Evolutionary conservation across 163 green algal genomes (phyloP).

Genomic region (Chlamydomonas reinhardtii): DNA sequence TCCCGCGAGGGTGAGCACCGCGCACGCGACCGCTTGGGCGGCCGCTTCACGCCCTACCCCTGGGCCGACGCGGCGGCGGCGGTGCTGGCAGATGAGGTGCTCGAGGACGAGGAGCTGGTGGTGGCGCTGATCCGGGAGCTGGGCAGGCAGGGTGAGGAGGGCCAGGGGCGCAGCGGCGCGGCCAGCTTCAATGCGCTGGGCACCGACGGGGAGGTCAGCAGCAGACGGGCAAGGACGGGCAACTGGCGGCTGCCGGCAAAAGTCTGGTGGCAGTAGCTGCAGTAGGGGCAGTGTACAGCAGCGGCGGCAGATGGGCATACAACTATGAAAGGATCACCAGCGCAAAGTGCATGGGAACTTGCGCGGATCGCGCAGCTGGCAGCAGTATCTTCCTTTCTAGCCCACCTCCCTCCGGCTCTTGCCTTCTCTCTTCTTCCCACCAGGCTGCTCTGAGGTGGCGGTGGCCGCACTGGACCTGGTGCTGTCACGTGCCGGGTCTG

Average conservation of each 20-base stretch:
- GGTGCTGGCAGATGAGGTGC: conserved; percentile 30
- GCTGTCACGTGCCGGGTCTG: neutral
- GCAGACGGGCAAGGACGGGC: no score
- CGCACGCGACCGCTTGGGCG: conserved; percentile 1
- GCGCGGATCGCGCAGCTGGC: no score
- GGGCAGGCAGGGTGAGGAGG: conserved; percentile 23
- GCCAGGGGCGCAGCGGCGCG: neutral
- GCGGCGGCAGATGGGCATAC: no score
- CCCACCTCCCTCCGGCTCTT: no score
- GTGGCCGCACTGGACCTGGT: conserved; percentile 40
- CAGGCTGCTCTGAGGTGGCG: conserved; percentile 38
- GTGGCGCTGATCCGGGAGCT: conserved; percentile 37
- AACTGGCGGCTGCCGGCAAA: no score
- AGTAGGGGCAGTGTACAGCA: no score
- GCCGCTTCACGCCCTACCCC: conserved; percentile 3
- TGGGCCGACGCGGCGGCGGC: conserved; percentile 6
- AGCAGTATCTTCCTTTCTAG: no score
- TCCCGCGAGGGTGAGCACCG: conserved; percentile 26
- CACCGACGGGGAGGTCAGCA: no score
- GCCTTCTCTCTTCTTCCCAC: neutral
- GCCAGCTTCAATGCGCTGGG: no score
- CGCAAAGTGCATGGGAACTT: no score
- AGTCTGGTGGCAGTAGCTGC: no score
- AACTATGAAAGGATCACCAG: no score
- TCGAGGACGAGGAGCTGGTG: conserved; percentile 26